A percentile compares a stretch with the other conserved stretches of the same genome.
Conservation (phyloP, 495 filamentous ascomycete genomes). For the Xylaria acuta region DNA sequence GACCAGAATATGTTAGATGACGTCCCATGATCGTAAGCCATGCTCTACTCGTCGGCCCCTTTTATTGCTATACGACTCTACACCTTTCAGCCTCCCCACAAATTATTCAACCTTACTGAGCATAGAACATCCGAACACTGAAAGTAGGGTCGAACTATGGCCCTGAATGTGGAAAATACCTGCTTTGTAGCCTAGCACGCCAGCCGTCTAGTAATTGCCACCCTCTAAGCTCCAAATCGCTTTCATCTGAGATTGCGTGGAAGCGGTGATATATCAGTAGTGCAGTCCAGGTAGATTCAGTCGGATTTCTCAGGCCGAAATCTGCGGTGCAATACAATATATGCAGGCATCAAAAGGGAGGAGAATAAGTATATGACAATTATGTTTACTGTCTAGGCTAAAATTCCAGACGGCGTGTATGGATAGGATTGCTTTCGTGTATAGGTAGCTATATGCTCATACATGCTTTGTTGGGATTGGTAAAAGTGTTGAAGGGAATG, state of each 20-base stretch:
- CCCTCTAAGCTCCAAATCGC: not conserved
- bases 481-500: not conserved
- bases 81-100: not conserved
- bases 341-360: not conserved
- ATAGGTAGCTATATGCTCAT: not conserved
- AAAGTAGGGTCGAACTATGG: not conserved
- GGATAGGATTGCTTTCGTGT: not conserved
- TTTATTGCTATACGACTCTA: not conserved
- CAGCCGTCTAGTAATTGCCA: not conserved
- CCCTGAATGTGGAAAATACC: not conserved
- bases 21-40: not conserved
- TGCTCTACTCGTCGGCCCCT: not conserved
- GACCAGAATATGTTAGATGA: not conserved
- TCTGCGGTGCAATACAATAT: not conserved
- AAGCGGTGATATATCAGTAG: not conserved
- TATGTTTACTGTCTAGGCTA: not conserved
- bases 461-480: not conserved
- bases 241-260: not conserved
- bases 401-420: not conserved
- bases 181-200: not conserved
- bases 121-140: not conserved
- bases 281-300: not conserved
- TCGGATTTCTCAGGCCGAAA: not conserved
- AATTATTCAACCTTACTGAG: not conserved
- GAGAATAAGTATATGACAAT: not conserved